Base-by-base conservation (phyloP, 805 yeast species). In the Sporopachydermia quercuum region DNA sequence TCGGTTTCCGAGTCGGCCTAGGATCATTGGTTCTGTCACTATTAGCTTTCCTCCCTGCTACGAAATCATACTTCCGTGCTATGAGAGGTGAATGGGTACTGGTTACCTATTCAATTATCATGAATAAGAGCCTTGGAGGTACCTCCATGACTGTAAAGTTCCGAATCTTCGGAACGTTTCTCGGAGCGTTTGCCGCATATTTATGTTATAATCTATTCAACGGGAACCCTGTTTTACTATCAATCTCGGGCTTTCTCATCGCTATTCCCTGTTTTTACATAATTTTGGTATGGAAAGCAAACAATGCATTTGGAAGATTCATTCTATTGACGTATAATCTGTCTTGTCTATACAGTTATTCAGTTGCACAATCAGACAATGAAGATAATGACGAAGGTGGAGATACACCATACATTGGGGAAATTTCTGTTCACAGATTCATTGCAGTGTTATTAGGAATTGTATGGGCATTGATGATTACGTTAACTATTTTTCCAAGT, bases 21-120 rank as follows among this genome's bases (percentile, higher is more conserved):
- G 94, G 94, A 1, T 80, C 89, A 0, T 64, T 78, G 40, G 59
- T 70, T 3, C 58, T 83, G 18, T 75, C 86, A 0, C 47, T 71
- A 0, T 74, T 84, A 41, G 93, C 93, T 2, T 82, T 74, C 48
- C 50, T 71, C 18, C 76, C 77, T 2, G 51, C 53, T 8, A 72
- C 85, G 0, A 63, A 76, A 39, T 61, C 63, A 3, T 45, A 53
- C 1, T 84, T 82, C 49, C 66, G 60, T 37, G 66, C 63, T 35
- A 81, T 84, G 85, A 60, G 87, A 46, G 78, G 80, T 13, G 94
- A 83, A 53, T 83, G 94, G 94, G 76, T 85, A 0, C 57, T 83
- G 33, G 81, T 80, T n/a, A 76, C 86, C 0, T 83, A 74, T 48
- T 76, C 83, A 48, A 78, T 83, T 41, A 80, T 83, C 62, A 82